Base-by-base conservation (phyloP, 2,329 filamentous ascomycete species). In the Neofusicoccum sp. region DNA sequence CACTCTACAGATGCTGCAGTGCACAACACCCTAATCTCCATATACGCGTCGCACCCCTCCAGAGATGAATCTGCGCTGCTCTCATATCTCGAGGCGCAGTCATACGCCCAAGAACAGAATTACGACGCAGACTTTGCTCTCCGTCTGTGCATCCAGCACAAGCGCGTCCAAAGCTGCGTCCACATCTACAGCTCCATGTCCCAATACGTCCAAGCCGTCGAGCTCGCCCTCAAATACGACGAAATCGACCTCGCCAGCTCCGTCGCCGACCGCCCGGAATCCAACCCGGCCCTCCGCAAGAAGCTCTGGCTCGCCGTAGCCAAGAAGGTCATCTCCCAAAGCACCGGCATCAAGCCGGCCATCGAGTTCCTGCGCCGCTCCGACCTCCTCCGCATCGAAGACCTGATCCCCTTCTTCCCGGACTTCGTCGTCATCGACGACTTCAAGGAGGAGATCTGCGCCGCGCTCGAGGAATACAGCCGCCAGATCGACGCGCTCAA, bases 351-450 rank as follows among this genome's bases (percentile, higher is more conserved):
- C 81, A 97, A 80, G 63, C 73, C 76, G 1, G 95, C 95, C 2
- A 96, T 99, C 66, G 91, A 96, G 63, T 97, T 99, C 70, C 82
- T 98, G 11, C 91, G 91, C 67, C 88, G 91, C 8, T 97, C 93
- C 73, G 92, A 97, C 63, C 82, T 98, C 11, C 84, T 99, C 51
- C 89, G 89, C 64, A 99, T 99, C 65, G 95, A 99, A 77, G 95
- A 99, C 70, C 78, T 99, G 31, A 98, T 99, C 41, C 95, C 95
- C 0, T 97, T 99, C 80, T 99, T 99, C 77, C 95, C 95, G 0
- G 95, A 99, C 73, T 99, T 99, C 71, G 92, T 98, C 26, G 90
- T 98, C 56, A 98, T 99, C 64, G 95, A 99, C 72, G 95, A 98
- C 74, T 99, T 99, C 83, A 97, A 98, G 72, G 93, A 98, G 65